A percentile compares a stretch with the other conserved stretches of the same genome.
Evolutionary conservation across 179 eudicot species (phyloP).

Genomic region (Actinidia polygama): DNA sequence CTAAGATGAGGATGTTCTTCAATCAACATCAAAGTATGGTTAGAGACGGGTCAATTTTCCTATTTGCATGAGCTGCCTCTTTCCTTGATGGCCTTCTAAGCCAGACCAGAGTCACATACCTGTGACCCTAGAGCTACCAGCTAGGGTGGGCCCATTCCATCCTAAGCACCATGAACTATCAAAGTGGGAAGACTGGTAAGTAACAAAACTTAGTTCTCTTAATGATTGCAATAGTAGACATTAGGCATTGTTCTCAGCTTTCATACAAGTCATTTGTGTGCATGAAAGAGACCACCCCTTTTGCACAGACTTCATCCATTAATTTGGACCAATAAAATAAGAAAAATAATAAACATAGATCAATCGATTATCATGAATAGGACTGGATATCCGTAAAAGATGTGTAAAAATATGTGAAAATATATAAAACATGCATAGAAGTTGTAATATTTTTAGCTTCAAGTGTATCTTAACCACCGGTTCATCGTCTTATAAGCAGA

Average conservation of each 20-base stretch:
- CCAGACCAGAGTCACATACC: neutral
- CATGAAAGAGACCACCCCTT: too few relatives aligned
- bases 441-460: too few relatives aligned
- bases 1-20: neutral
- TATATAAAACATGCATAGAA: too few relatives aligned
- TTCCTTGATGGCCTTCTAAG: neutral
- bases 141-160: neutral
- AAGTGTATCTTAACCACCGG: too few relatives aligned
- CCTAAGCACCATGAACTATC: neutral
- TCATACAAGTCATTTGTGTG: neutral
- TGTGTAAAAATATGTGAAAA: too few relatives aligned
- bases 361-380: too few relatives aligned
- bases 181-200: neutral
- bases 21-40: neutral
- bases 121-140: neutral
- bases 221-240: neutral
- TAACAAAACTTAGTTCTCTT: neutral
- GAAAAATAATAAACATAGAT: too few relatives aligned
- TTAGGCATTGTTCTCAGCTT: neutral
- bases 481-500: too few relatives aligned
- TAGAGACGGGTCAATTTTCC: neutral
- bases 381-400: too few relatives aligned
- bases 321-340: too few relatives aligned
- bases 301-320: too few relatives aligned
- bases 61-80: neutral